phyloP scores from a whole-genome alignment of 495 filamentous ascomycete genomes.

The Beverwykella pulmonaria region DNA sequence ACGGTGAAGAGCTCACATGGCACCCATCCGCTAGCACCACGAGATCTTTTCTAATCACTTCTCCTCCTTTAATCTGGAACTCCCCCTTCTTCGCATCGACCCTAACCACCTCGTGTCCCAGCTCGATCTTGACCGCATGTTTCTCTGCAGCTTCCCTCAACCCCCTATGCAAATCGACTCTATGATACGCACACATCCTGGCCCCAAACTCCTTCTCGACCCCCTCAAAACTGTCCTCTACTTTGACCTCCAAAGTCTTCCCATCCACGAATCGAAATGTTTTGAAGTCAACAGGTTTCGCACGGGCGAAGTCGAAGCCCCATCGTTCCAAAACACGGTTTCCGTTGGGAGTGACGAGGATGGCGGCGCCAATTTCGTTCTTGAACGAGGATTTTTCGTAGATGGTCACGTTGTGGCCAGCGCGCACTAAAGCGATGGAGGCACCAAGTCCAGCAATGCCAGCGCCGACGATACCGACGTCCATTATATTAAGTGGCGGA shows the following conservation, averaged over 20 bases:
- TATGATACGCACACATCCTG: conserved; percentile 53
- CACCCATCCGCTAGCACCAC: conserved; percentile 57
- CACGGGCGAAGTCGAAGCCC: conserved; percentile 51
- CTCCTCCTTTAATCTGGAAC: conserved; percentile 47
- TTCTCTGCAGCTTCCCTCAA: conserved; percentile 49
- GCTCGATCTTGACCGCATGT: conserved; percentile 44
- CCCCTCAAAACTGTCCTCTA: not conserved
- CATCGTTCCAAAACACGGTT: conserved; percentile 52
- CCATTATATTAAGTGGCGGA: not conserved
- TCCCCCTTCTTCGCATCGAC: conserved; percentile 49
- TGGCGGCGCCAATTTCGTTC: conserved; percentile 60
- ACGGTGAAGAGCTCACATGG: conserved; percentile 38
- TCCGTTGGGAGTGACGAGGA: conserved; percentile 56
- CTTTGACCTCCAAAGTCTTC: conserved; percentile 27
- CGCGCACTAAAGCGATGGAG: conserved; percentile 37
- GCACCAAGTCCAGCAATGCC: conserved; percentile 42
- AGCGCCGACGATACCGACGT: conserved; percentile 39
- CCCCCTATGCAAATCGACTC: conserved; percentile 57
- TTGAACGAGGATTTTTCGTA: conserved; percentile 56
- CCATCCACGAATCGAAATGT: conserved; percentile 36
- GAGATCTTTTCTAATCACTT: conserved; percentile 47
- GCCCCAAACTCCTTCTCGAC: conserved; percentile 30
- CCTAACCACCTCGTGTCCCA: conserved; percentile 39
- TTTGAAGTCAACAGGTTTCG: conserved; percentile 40
- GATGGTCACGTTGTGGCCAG: conserved; percentile 45